Conservation (phyloP, 257 asterid species). For the Ligustrum vulgare region DNA sequence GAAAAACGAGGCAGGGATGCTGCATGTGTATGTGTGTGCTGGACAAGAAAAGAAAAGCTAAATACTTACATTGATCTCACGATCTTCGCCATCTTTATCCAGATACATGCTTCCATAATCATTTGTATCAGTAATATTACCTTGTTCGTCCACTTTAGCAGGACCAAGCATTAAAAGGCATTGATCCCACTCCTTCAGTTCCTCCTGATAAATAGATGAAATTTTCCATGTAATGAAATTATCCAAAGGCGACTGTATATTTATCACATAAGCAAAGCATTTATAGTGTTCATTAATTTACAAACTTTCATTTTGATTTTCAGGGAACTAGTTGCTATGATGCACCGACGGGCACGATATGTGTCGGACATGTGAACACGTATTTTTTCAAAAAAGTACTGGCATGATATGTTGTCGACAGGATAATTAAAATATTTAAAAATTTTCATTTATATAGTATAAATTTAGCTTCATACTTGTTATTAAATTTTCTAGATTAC, state of each 20-base stretch:
- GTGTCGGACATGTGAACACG: too few relatives aligned
- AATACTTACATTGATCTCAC: conserved; percentile 86
- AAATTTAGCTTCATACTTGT: too few relatives aligned
- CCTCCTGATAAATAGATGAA: conserved; percentile 54
- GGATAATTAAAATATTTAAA: too few relatives aligned
- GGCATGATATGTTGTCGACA: too few relatives aligned
- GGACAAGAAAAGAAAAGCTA: conserved; percentile 14
- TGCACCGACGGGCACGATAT: too few relatives aligned
- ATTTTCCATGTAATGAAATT: not conserved
- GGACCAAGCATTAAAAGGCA: conserved; percentile 93
- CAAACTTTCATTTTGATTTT: not conserved
- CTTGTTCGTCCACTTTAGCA: conserved; percentile 91
- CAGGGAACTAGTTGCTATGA: conserved; percentile 6
- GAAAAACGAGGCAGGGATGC: not conserved
- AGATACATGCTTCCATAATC: conserved; percentile 75
- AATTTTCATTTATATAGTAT: too few relatives aligned
- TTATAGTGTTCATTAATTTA: not conserved
- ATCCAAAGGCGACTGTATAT: not conserved
- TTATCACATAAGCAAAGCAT: conserved; percentile 10
- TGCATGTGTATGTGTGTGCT: conserved; percentile 18
- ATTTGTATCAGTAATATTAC: conserved; percentile 77
- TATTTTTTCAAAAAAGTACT: too few relatives aligned
- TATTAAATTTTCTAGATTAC: too few relatives aligned
- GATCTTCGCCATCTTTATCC: conserved; percentile 96
- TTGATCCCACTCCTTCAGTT: conserved; percentile 96